Base-by-base conservation (phyloP, 2,329 filamentous ascomycete species). In the Penicillium janthinellum region DNA sequence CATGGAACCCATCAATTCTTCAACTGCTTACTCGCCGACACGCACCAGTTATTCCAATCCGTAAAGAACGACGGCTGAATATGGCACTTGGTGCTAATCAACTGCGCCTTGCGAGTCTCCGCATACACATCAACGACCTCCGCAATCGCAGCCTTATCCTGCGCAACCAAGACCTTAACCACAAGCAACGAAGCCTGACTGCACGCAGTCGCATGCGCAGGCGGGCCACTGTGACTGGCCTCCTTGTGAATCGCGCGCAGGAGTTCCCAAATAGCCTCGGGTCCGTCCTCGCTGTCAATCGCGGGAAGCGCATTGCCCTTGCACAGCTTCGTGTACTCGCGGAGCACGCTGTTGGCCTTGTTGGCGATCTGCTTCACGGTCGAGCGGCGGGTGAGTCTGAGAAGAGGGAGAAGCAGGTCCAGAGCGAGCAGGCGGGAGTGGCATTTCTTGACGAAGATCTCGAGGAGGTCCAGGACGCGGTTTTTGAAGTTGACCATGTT, bases 401-500 rank as follows among this genome's bases (percentile, higher is more conserved):
- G 81, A 0, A 97, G 81, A 0, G 94, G 92, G 7, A 93, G 74
- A 5, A 97, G 79, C 8, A 95, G 77, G 39, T 86, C 82, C 45
- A 95, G 85, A 0, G 88, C 85, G 0, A 93, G 79, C 1, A 84
- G 77, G 67, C 87, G 90, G 22, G 83, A 83, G 57, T 89, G 85
- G 76, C 95, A 89, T 67, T 90, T 89, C 74, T 90, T 92, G 64
- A 95, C 83, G 75, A 92, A 98, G 64, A 95, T 90, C 61, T 90
- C 86, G 11, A 98, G 82, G 1, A 98, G 84, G 71, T 98, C 95
- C 4, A 98, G 84, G 5, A 97, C 89, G 44, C 93, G 90, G 75
- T 91, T 91, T 81, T 99, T 99, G 84, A 99, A 96, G 77, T 94
- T 93, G 70, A 96, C 81, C 71, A 98, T 91, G 20, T 88, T 92